A percentile compares a stretch with the other conserved stretches of the same genome.
Conservation (phyloP, 176 grass and related monocot genomes). For the Melocanna baccifera region DNA sequence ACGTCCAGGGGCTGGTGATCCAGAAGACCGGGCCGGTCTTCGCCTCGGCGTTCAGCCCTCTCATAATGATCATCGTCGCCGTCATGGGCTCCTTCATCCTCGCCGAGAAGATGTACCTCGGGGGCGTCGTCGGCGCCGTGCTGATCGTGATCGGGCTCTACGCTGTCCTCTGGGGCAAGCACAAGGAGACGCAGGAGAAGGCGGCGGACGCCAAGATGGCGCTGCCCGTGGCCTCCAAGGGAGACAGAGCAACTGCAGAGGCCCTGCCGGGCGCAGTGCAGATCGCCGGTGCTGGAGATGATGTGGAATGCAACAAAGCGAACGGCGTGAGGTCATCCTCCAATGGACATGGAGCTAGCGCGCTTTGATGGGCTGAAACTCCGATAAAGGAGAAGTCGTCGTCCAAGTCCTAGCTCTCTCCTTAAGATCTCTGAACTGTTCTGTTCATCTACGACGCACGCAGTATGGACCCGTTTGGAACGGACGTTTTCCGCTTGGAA, state of each 20-base stretch:
- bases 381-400: conserved; percentile 23
- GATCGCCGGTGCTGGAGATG: conserved; percentile 11
- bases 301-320: conserved; percentile 13
- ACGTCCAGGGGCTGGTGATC: conserved; percentile 89
- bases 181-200: conserved; percentile 58
- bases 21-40: conserved; percentile 84
- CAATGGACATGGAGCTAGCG: conserved; percentile 26
- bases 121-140: conserved; percentile 69
- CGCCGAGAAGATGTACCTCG: conserved; percentile 79
- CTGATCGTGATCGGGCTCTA: conserved; percentile 77
- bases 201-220: conserved; percentile 20
- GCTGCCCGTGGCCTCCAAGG: conserved; percentile 49
- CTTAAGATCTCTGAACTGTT: conserved; percentile 7
- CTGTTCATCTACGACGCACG: conserved; percentile 32
- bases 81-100: conserved; percentile 95
- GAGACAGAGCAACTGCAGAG: conserved; percentile 14
- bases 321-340: conserved; percentile 38
- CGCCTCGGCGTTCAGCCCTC: conserved; percentile 95
- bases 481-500: conserved; percentile 18
- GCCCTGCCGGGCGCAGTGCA: background rate
- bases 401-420: background rate
- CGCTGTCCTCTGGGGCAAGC: conserved; percentile 85
- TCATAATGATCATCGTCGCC: conserved; percentile 99
- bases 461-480: conserved; percentile 9
- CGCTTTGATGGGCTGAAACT: conserved; percentile 27